These are phyloP conservation scores for Penicillium nordicum DNA, from an alignment of 2,329 filamentous ascomycete genomes.

Conservation along the genomic window DNA sequence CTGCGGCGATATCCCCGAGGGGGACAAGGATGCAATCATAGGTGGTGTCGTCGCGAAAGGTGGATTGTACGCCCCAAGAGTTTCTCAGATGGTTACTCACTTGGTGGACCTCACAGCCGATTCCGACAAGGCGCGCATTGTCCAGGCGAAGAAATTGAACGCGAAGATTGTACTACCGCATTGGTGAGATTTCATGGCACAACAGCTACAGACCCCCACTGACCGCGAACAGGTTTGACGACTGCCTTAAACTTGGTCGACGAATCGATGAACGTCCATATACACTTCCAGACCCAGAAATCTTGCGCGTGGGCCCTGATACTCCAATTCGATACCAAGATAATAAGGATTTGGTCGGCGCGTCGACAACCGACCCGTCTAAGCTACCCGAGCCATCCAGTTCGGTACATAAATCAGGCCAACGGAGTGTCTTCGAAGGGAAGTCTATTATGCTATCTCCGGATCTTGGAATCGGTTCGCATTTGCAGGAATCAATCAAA, in stretches of 20 bases:
- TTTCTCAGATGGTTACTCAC: conserved; percentile 78
- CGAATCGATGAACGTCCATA: conserved; percentile 88
- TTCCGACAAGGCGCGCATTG: conserved; percentile 61
- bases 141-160: conserved; percentile 61
- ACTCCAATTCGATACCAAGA: conserved; percentile 56
- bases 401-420: conserved; percentile 40
- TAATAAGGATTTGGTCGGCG: conserved; percentile 64
- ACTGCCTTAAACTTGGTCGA: conserved; percentile 89
- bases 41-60: conserved; percentile 88
- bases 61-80: conserved; percentile 69
- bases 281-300: conserved; percentile 77
- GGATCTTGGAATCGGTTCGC: conserved; percentile 68
- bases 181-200: conserved; percentile 56
- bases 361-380: conserved; percentile 54
- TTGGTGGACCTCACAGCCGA: conserved; percentile 78
- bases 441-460: conserved; percentile 73
- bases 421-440: conserved; percentile 70
- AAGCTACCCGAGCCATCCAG: conserved; percentile 32
- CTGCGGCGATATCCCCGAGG: conserved; percentile 77
- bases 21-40: conserved; percentile 87
- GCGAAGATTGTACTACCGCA: conserved; percentile 88
- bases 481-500: conserved; percentile 64
- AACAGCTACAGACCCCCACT: neutral
- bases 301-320: conserved; percentile 60
- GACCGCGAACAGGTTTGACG: conserved; percentile 71